These are phyloP conservation scores for Sporothrix pallida DNA, from an alignment of 2,329 filamentous ascomycete species.

Conservation along the genomic window DNA sequence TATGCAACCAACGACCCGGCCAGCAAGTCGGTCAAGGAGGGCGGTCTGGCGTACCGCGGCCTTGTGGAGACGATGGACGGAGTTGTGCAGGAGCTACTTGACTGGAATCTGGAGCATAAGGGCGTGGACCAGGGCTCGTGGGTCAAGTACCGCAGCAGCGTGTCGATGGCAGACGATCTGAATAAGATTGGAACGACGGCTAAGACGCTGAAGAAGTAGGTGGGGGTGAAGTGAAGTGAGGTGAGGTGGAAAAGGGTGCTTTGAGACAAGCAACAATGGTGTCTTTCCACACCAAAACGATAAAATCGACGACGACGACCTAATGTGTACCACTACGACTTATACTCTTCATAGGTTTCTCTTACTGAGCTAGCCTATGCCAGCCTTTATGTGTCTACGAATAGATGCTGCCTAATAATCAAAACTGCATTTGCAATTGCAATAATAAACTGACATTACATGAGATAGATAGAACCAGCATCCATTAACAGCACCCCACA, in stretches of 20 bases:
- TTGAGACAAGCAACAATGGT: not conserved
- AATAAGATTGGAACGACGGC: conserved; percentile 39
- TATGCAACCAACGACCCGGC: conserved; percentile 46
- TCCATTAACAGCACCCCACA: too few relatives aligned
- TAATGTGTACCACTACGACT: not conserved
- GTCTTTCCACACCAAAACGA: not conserved
- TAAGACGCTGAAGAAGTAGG: conserved; percentile 23
- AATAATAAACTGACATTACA: too few relatives aligned
- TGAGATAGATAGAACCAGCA: too few relatives aligned
- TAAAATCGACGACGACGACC: not conserved
- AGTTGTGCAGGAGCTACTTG: conserved; percentile 49
- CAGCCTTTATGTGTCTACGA: not conserved
- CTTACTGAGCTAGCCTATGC: not conserved
- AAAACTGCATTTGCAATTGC: too few relatives aligned
- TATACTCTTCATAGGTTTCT: too few relatives aligned
- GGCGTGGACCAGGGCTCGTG: conserved; percentile 37
- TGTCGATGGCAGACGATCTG: conserved; percentile 50
- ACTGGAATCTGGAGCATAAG: conserved; percentile 51
- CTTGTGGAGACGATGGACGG: conserved; percentile 50
- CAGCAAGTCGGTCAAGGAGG: conserved; percentile 44
- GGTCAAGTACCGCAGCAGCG: conserved; percentile 48
- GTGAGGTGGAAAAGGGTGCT: not conserved
- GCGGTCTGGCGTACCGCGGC: conserved; percentile 50
- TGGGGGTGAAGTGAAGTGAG: not conserved
- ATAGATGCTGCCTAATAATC: not conserved